phyloP scores from a whole-genome alignment of 2,329 filamentous ascomycete genomes.

The Knoxdaviesia proteae region DNA sequence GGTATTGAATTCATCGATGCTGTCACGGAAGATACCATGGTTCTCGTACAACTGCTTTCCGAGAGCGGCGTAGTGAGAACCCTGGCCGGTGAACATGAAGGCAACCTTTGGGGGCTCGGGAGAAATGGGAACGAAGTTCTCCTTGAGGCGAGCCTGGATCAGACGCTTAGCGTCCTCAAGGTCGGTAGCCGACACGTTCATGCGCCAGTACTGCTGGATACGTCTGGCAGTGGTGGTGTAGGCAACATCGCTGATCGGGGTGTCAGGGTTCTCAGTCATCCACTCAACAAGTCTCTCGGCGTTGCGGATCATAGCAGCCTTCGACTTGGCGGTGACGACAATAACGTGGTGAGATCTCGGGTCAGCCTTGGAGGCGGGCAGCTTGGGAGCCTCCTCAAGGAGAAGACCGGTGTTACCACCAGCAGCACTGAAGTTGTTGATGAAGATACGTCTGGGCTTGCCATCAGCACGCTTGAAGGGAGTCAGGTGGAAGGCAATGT shows the following conservation, averaged over 20 bases:
- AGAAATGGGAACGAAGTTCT: constrained; percentile 30
- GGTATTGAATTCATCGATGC: constrained; percentile 34
- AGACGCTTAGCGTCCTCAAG: constrained; percentile 20
- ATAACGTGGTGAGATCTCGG: constrained; percentile 36
- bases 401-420: constrained; percentile 51
- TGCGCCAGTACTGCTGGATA: constrained; percentile 36
- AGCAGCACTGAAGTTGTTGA: constrained; percentile 54
- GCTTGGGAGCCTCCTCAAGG: constrained; percentile 37
- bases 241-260: constrained; percentile 35
- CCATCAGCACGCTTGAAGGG: constrained; percentile 26
- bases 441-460: constrained; percentile 24
- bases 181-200: constrained; percentile 23
- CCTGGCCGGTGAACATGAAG: constrained; percentile 36
- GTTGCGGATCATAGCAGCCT: constrained; percentile 36
- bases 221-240: constrained; percentile 49
- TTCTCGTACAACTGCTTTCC: constrained; percentile 28
- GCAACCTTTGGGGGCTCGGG: constrained; percentile 19
- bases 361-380: constrained; percentile 25
- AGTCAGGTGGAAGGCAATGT: constrained; percentile 33
- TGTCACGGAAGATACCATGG: constrained; percentile 24
- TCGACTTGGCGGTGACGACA: constrained; percentile 33
- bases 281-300: constrained; percentile 31
- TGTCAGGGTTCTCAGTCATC: constrained; percentile 28
- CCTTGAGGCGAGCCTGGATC: constrained; percentile 32
- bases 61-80: constrained; percentile 29